Evolutionary conservation across 1,139 yeast genomes (phyloP).

Genomic region (Saccharomyces uvarum): DNA sequence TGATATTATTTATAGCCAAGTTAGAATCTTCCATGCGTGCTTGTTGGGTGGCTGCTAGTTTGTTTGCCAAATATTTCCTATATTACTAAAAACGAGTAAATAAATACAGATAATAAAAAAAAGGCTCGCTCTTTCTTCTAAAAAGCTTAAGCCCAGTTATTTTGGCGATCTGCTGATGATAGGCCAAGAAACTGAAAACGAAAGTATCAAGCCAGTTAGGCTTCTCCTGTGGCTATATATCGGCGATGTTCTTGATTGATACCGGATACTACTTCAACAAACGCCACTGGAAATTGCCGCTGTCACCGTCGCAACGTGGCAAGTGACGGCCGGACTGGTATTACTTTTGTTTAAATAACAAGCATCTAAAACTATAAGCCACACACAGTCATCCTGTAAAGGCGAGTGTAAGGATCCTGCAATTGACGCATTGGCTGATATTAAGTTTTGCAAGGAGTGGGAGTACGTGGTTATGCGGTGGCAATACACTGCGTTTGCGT

Average conservation of each 20-base stretch:
- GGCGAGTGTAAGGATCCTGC: not conserved
- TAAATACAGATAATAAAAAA: not conserved
- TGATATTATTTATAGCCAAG: constrained; percentile 9
- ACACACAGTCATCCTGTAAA: not conserved
- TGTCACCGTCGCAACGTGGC: not conserved
- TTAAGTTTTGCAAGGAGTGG: not conserved
- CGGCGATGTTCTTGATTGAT: not conserved
- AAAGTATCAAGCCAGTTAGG: not conserved
- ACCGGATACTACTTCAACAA: not conserved
- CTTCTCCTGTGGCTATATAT: not conserved
- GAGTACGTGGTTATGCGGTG: not conserved
- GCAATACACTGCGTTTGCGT: not conserved
- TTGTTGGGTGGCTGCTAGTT: not conserved
- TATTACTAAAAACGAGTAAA: not conserved
- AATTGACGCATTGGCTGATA: not conserved
- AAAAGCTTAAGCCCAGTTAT: not conserved
- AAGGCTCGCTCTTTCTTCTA: not conserved
- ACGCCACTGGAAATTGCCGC: constrained; percentile 1
- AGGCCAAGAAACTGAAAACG: not conserved
- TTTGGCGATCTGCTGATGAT: not conserved
- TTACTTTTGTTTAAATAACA: not conserved
- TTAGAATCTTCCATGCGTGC: not conserved
- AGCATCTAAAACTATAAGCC: not conserved
- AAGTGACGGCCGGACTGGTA: not conserved
- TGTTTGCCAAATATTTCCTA: not conserved